Evolutionary conservation across 768 basidiomycete genomes (phyloP), one percentile per base, ranked within the genome.

Genomic region (Russula vinacea): DNA sequence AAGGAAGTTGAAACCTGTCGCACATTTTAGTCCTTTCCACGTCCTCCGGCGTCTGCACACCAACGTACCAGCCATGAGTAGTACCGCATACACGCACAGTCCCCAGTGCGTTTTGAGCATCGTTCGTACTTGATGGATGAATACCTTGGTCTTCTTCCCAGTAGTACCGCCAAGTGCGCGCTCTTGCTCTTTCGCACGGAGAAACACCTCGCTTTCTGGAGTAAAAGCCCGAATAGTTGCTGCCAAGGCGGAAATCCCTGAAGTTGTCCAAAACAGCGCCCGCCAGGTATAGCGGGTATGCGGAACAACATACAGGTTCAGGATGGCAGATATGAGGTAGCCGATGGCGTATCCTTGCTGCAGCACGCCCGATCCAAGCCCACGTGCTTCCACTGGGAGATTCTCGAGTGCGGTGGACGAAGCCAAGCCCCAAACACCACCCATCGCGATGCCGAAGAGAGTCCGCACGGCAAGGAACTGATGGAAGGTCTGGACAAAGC

Each of bases 321-420:
- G 83, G 53, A 89, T 84, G 0, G 93, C 89, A 0, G 92, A 90
- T 62, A 97, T 68, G 9, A 96, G 84, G 73, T 88, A 95, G 1
- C 94, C 94, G 14, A 86, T 81, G 0, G 92, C 90, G 70, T 96
- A 95, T 17, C 92, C 94, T 72, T 95, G 84, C 70, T 97, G 95
- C 6, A 98, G 73, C 53, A 96, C 76, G 16, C 95, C 95, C 24
- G 85, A 88, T 3, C 86, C 87, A 2, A 97, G 76, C 24, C 96
- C 96, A 73, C 95, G 89, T 17, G 86, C 81, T 70, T 91, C 89
- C 35, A 90, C 86, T 0, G 94, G 94, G 11, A 96, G 80, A 72
- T 91, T 94, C 74, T 97, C 94, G 42, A 97, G 85, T 0, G 90
- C 87, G 0, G 90, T 94, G 0, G 91, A 81, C 1, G 90, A 79